Evolutionary conservation across 2,329 filamentous ascomycete genomes (phyloP).

Genomic region (Pseudogymnoascus sp.): DNA sequence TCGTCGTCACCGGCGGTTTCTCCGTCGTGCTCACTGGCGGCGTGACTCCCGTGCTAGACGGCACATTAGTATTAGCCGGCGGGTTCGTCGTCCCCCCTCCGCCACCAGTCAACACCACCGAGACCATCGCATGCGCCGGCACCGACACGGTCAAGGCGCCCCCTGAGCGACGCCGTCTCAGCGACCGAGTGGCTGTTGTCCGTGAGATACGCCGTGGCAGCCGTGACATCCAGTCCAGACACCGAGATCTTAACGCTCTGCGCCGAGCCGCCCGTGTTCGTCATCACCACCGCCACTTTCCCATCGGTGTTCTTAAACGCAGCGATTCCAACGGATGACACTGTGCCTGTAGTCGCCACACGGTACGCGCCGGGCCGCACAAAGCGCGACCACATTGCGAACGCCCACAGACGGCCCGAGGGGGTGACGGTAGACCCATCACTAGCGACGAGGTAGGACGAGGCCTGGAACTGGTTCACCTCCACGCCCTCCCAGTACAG

Average conservation of each 20-base stretch:
- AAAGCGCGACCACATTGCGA: constrained; percentile 16
- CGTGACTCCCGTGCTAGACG: background rate
- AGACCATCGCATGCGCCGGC: background rate
- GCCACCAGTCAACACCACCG: background rate
- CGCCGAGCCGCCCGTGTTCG: constrained; percentile 14
- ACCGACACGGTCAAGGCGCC: background rate
- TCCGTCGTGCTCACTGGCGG: background rate
- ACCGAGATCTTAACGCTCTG: background rate
- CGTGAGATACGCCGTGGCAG: background rate
- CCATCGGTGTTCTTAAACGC: constrained; percentile 18
- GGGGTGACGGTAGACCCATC: background rate
- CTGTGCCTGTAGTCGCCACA: constrained; percentile 8
- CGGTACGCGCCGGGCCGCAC: constrained; percentile 16
- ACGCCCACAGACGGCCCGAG: constrained; percentile 17
- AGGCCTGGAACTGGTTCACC: background rate
- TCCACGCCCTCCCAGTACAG: constrained; percentile 39
- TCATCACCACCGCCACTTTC: constrained; percentile 14
- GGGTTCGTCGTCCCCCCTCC: background rate
- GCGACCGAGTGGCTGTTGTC: background rate
- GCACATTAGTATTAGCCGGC: background rate
- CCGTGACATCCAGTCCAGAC: background rate
- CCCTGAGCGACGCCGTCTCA: background rate
- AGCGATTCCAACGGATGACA: background rate
- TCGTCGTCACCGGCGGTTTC: background rate
- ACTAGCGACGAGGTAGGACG: background rate